phyloP scores from a whole-genome alignment of 495 filamentous ascomycete species.

The Penicilliopsis zonata region DNA sequence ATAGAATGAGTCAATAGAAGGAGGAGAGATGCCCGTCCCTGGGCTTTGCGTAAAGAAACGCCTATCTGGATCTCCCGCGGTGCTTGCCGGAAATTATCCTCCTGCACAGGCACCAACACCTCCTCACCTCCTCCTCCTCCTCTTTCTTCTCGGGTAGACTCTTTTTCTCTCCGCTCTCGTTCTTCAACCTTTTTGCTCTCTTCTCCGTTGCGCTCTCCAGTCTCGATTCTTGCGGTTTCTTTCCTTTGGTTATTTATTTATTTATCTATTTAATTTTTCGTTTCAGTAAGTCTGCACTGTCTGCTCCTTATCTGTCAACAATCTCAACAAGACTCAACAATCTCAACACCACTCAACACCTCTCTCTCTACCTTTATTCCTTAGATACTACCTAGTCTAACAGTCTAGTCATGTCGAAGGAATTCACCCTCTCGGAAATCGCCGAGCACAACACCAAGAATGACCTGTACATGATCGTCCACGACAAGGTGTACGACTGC shows the following conservation, averaged over 20 bases:
- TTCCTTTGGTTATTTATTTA: neutral
- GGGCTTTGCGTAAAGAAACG: no score
- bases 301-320: constrained; percentile 1
- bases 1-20: no score
- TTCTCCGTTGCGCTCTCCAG: constrained; percentile 1
- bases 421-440: constrained; percentile 77
- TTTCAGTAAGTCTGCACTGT: no score
- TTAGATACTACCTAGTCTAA: no score
- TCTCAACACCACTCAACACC: no score
- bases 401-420: constrained; percentile 55
- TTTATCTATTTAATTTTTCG: no score
- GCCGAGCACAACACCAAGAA: constrained; percentile 88
- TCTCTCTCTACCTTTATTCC: no score
- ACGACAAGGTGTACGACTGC: constrained; percentile 92
- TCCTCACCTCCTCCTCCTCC: neutral
- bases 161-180: constrained; percentile 10
- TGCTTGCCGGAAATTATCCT: no score
- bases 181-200: constrained; percentile 5
- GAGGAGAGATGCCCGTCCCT: no score
- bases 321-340: constrained; percentile 2
- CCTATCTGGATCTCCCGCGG: no score
- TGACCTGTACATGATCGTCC: constrained; percentile 82
- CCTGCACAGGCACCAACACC: no score
- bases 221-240: neutral
- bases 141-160: no score